These are phyloP conservation scores for Ophiostoma sp. DNA, from an alignment of 2,329 filamentous ascomycete genomes.

Conservation along the genomic window DNA sequence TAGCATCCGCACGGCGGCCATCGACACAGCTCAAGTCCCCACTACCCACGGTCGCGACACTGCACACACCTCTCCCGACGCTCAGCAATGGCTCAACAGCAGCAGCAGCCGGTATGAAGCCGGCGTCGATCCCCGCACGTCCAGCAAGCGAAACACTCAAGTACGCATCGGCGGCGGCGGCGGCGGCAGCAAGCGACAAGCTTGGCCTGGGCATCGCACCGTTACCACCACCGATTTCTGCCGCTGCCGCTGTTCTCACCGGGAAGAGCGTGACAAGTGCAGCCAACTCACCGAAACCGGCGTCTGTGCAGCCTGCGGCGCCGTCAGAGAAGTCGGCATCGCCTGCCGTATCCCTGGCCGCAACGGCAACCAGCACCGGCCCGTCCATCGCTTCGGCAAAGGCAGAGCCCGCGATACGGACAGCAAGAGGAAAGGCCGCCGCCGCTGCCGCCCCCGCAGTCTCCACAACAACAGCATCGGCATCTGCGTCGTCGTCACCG, in stretches of 20 bases:
- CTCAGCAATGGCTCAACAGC: constrained; percentile 49
- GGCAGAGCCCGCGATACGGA: constrained; percentile 30
- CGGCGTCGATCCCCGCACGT: constrained; percentile 76
- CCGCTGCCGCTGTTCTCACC: constrained; percentile 40
- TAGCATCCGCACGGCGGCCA: constrained; percentile 59
- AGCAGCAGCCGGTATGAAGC: constrained; percentile 71
- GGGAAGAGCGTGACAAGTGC: constrained; percentile 48
- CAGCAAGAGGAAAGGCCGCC: constrained; percentile 39
- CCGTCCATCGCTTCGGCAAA: constrained; percentile 30
- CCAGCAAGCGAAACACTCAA: constrained; percentile 86
- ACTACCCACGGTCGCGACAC: constrained; percentile 81
- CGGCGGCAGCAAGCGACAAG: constrained; percentile 79
- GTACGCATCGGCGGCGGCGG: constrained; percentile 92
- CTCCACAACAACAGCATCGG: constrained; percentile 23
- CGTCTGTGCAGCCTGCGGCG: constrained; percentile 43
- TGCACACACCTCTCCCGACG: constrained; percentile 67
- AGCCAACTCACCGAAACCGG: constrained; percentile 49
- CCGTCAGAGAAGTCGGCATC: constrained; percentile 32
- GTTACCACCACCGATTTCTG: constrained; percentile 79
- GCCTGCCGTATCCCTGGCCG: constrained; percentile 29
- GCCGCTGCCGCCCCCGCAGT: constrained; percentile 28
- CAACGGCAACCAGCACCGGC: constrained; percentile 25
- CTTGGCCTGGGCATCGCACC: constrained; percentile 91
- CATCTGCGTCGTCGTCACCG: not conserved
- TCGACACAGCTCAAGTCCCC: constrained; percentile 91